A percentile compares a stretch with the other conserved stretches of the same genome.
phyloP scores from a whole-genome alignment of 1,284 basidiomycete genomes.

The Cystobasidium slooffiae region DNA sequence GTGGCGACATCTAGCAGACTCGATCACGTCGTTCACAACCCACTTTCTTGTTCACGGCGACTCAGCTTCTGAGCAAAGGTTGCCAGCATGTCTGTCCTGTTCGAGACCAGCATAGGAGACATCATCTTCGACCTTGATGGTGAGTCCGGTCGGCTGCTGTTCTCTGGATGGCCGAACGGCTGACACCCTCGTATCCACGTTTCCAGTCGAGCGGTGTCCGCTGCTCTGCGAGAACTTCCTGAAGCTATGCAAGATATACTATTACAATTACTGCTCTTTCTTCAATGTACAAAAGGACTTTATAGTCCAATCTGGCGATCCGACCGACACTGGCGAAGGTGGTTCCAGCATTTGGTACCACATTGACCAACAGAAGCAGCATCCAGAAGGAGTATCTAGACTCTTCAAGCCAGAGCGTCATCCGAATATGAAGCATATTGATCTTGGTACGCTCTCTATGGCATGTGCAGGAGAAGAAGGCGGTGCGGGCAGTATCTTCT shows the following conservation, averaged over 20 bases:
- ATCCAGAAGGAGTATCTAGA: constrained; percentile 57
- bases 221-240: constrained; percentile 92
- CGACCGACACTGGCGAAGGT: constrained; percentile 90
- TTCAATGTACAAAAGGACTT: constrained; percentile 99
- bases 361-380: constrained; percentile 38
- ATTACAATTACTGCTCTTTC: constrained; percentile 94
- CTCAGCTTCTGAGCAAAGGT: background rate
- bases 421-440: constrained; percentile 75
- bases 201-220: constrained; percentile 76
- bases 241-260: constrained; percentile 94
- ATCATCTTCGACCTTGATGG: constrained; percentile 63
- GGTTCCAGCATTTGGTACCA: constrained; percentile 71
- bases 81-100: constrained; percentile 80
- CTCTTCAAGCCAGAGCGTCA: constrained; percentile 84
- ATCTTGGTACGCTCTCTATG: constrained; percentile 93
- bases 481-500: constrained; percentile 94
- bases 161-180: background rate
- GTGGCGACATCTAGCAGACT: background rate
- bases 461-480: constrained; percentile 78
- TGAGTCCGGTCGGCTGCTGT: constrained; percentile 43
- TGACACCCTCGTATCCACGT: background rate
- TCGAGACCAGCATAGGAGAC: constrained; percentile 95
- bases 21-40: background rate
- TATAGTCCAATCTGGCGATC: constrained; percentile 91
- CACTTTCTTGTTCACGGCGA: no score